These are phyloP conservation scores for Globisporangium polare DNA, from an alignment of 352 stramenopile species.

Conservation along the genomic window DNA sequence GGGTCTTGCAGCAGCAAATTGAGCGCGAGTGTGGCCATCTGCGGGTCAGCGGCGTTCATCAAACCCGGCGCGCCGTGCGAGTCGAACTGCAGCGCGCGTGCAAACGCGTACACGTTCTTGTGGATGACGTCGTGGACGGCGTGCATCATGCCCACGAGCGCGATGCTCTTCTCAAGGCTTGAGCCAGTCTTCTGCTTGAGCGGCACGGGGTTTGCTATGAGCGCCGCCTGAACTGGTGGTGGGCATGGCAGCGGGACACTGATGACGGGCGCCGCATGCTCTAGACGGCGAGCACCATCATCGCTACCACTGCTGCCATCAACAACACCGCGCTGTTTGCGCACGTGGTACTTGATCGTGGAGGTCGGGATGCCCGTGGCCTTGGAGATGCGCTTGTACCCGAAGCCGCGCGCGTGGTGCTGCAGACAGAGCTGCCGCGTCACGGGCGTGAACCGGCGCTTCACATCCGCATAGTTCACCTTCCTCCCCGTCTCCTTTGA, in stretches of 20 bases:
- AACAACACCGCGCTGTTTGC: conserved; percentile 1
- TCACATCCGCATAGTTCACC: neutral
- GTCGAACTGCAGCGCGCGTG: conserved; percentile 16
- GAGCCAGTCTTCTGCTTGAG: neutral
- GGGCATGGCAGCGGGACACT: too few relatives aligned
- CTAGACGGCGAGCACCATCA: neutral
- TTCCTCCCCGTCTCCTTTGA: neutral
- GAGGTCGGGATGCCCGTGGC: conserved; percentile 18
- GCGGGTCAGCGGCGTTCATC: conserved; percentile 9
- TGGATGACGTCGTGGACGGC: conserved; percentile 7
- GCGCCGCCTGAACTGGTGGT: neutral
- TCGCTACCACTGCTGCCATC: neutral
- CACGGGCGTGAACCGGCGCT: conserved; percentile 14
- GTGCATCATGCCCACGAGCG: conserved; percentile 6
- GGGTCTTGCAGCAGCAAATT: conserved; percentile 7
- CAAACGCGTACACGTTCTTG: conserved; percentile 14
- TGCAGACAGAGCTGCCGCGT: conserved; percentile 17
- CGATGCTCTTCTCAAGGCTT: neutral
- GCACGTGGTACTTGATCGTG: conserved; percentile 21
- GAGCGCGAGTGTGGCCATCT: conserved; percentile 10
- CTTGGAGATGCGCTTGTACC: conserved; percentile 20
- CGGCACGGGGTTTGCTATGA: too few relatives aligned
- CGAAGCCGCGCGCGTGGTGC: conserved; percentile 16
- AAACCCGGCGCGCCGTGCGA: conserved; percentile 2
- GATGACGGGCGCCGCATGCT: too few relatives aligned